These are phyloP conservation scores for Fusarium verticillioides DNA, from an alignment of 2,329 filamentous ascomycete species.

Conservation along the genomic window DNA sequence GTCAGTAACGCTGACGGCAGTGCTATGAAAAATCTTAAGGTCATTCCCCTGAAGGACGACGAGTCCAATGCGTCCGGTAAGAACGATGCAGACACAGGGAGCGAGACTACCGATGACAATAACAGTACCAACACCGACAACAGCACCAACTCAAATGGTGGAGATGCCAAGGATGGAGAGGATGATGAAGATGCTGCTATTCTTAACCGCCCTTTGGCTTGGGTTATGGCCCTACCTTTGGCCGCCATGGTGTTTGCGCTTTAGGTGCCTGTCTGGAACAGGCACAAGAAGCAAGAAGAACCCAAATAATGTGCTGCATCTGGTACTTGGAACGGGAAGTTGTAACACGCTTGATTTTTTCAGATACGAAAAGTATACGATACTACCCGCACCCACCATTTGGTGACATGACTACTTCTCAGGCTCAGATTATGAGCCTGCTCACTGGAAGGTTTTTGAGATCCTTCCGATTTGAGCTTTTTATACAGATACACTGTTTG, in stretches of 20 bases:
- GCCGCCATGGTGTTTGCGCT: slow-evolving; percentile 51
- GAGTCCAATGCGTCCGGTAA: slow-evolving; percentile 59
- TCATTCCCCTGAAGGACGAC: slow-evolving; percentile 58
- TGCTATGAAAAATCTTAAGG: slow-evolving; percentile 57
- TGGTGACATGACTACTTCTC: slow-evolving; percentile 22
- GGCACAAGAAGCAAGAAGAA: background rate
- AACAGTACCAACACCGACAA: slow-evolving; percentile 35
- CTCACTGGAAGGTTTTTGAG: slow-evolving; percentile 10
- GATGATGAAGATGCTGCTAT: slow-evolving; percentile 46
- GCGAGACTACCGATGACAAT: slow-evolving; percentile 37
- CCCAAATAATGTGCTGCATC: slow-evolving; percentile 23
- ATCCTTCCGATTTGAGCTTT: slow-evolving; percentile 14
- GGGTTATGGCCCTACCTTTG: slow-evolving; percentile 50
- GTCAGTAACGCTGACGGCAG: slow-evolving; percentile 56
- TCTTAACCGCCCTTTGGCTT: slow-evolving; percentile 47
- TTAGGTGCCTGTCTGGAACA: slow-evolving; percentile 10
- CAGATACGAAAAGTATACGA: slow-evolving; percentile 35
- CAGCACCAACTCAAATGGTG: slow-evolving; percentile 28
- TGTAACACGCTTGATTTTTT: slow-evolving; percentile 27
- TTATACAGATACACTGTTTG: slow-evolving; percentile 31
- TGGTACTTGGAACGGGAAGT: slow-evolving; percentile 15
- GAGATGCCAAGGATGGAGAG: slow-evolving; percentile 44
- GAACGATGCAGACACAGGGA: slow-evolving; percentile 53
- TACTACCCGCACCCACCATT: slow-evolving; percentile 20
- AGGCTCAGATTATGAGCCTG: slow-evolving; percentile 14